Conservation (phyloP, 2,329 filamentous ascomycete species). For the Capronia epimyces region DNA sequence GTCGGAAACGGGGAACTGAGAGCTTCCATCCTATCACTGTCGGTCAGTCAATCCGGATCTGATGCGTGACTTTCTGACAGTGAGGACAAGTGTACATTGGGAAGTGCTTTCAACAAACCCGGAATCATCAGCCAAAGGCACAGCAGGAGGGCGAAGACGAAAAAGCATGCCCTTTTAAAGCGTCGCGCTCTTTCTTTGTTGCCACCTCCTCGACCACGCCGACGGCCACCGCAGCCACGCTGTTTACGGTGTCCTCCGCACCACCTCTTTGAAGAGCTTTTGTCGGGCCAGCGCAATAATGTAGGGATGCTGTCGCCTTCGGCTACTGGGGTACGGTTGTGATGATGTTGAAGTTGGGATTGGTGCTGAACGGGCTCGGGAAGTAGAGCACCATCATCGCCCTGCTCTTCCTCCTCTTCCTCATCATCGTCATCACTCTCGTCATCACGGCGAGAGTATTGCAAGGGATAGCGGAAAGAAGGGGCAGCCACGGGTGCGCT, state of each 20-base stretch:
- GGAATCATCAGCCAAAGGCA: constrained; percentile 25
- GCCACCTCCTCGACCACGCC: background rate
- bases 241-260: constrained; percentile 4
- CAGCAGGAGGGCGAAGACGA: constrained; percentile 14
- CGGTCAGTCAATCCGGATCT: background rate
- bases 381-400: constrained; percentile 9
- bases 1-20: constrained; percentile 11
- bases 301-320: constrained; percentile 3
- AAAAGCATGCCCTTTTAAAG: constrained; percentile 17
- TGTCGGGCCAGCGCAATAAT: constrained; percentile 1
- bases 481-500: constrained; percentile 13
- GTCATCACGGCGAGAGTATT: constrained; percentile 11
- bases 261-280: constrained; percentile 3
- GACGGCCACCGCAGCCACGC: constrained; percentile 13
- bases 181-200: constrained; percentile 18
- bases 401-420: constrained; percentile 8
- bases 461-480: constrained; percentile 3
- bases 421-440: constrained; percentile 1
- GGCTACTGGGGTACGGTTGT: background rate
- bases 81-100: constrained; percentile 17
- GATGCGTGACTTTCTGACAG: background rate
- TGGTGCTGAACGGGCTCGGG: constrained; percentile 13
- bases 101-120: constrained; percentile 18
- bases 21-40: constrained; percentile 9
- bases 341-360: background rate